Conservation (phyloP, 257 asterid species). For the Penstemon davidsonii region DNA sequence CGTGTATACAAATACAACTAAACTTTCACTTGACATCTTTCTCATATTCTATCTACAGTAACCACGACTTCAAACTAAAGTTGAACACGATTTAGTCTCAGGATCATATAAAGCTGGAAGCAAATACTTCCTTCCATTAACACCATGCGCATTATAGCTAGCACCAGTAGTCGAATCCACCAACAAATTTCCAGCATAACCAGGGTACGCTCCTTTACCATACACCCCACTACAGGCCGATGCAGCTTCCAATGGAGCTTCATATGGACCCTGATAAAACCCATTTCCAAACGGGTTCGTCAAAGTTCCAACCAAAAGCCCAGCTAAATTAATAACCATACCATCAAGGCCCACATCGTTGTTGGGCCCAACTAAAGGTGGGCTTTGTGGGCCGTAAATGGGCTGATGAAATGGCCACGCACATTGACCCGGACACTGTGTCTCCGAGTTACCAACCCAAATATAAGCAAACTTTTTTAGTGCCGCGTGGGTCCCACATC, state of each 20-base stretch:
- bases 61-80: conserved; percentile 28
- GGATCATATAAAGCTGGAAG: conserved; percentile 53
- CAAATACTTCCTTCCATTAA: conserved; percentile 44
- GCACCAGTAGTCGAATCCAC: conserved; percentile 46
- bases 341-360: conserved; percentile 59
- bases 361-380: conserved; percentile 48
- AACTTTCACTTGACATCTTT: too few relatives aligned
- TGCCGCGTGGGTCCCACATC: conserved; percentile 45
- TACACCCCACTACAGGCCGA: conserved; percentile 56
- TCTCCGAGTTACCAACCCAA: conserved; percentile 53
- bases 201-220: conserved; percentile 55
- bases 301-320: conserved; percentile 45
- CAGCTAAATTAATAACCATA: conserved; percentile 45
- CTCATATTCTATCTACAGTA: too few relatives aligned
- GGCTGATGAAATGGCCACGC: conserved; percentile 62
- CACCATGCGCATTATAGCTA: conserved; percentile 55
- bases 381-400: conserved; percentile 51
- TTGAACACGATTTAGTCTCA: conserved; percentile 35
- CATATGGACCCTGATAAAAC: conserved; percentile 45
- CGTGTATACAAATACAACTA: too few relatives aligned
- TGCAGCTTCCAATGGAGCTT: conserved; percentile 52
- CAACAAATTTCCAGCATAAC: conserved; percentile 50
- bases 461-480: conserved; percentile 34
- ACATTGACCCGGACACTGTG: conserved; percentile 44
- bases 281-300: conserved; percentile 59